A percentile compares a stretch with the other conserved stretches of the same genome.
These are phyloP conservation scores for Clausena lansium DNA, from an alignment of 345 rosid genomes.

Conservation along the genomic window DNA sequence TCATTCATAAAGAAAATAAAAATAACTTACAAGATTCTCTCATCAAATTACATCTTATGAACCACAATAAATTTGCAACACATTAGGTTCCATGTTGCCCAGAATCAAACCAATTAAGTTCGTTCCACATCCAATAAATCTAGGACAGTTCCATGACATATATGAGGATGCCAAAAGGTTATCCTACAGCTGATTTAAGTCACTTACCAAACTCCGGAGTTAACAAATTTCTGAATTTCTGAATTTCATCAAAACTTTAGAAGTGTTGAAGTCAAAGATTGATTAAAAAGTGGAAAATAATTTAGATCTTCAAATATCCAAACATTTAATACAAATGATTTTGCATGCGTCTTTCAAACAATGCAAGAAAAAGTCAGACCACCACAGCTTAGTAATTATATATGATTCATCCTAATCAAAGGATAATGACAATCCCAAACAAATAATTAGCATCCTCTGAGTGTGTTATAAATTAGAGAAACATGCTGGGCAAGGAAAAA, in stretches of 20 bases:
- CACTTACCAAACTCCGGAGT: not conserved
- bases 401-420: not conserved
- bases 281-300: not conserved
- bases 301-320: not conserved
- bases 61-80: constrained; percentile 1
- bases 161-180: not conserved
- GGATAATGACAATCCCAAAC: not conserved
- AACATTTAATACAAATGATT: not conserved
- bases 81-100: not conserved
- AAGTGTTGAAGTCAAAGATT: not conserved
- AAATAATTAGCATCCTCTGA: not conserved
- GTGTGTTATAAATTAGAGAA: too few relatives aligned
- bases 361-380: not conserved
- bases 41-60: not conserved
- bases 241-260: not conserved
- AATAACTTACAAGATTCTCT: constrained; percentile 5
- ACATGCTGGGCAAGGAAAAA: too few relatives aligned
- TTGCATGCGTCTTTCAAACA: constrained; percentile 1
- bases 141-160: not conserved
- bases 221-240: not conserved
- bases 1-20: not conserved
- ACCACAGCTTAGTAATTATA: not conserved
- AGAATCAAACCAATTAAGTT: not conserved
- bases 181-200: not conserved
- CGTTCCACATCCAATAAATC: constrained; percentile 3